A percentile compares a stretch with the other conserved stretches of the same genome.
Evolutionary conservation across 306 rosid species (phyloP).

Genomic region (Pterocarpus macrocarpus): DNA sequence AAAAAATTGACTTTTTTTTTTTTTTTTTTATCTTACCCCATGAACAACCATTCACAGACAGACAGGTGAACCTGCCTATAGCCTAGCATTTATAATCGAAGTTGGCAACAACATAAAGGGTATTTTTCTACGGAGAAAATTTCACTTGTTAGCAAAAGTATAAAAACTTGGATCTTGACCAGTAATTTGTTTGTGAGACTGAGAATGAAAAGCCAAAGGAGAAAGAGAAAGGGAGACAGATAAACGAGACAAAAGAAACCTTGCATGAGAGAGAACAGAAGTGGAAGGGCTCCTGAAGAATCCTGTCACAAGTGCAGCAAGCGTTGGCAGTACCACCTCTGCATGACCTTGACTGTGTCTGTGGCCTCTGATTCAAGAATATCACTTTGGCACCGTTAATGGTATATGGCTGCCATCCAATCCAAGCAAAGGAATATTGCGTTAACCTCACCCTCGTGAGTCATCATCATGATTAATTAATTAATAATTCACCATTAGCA

Average conservation of each 20-base stretch:
- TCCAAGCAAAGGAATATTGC: too few relatives aligned
- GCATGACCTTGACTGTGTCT: constrained; percentile 84
- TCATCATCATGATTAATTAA: too few relatives aligned
- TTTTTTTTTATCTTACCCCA: not conserved
- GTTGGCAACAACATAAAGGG: too few relatives aligned
- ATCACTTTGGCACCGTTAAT: constrained; percentile 94
- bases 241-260: constrained; percentile 51
- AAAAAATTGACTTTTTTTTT: not conserved
- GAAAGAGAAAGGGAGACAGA: not conserved
- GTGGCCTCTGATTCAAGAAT: constrained; percentile 93
- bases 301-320: constrained; percentile 90
- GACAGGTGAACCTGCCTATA: not conserved
- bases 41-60: not conserved
- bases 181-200: constrained; percentile 1
- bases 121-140: too few relatives aligned
- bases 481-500: too few relatives aligned
- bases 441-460: constrained; percentile 13
- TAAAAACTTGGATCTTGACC: not conserved
- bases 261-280: constrained; percentile 98
- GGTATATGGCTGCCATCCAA: constrained; percentile 81
- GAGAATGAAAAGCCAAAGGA: not conserved
- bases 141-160: too few relatives aligned
- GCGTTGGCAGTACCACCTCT: constrained; percentile 73
- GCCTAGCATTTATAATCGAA: not conserved
- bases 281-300: constrained; percentile 92